Conservation (phyloP, 2,329 filamentous ascomycete species). For the Hypomyces perniciosus region DNA sequence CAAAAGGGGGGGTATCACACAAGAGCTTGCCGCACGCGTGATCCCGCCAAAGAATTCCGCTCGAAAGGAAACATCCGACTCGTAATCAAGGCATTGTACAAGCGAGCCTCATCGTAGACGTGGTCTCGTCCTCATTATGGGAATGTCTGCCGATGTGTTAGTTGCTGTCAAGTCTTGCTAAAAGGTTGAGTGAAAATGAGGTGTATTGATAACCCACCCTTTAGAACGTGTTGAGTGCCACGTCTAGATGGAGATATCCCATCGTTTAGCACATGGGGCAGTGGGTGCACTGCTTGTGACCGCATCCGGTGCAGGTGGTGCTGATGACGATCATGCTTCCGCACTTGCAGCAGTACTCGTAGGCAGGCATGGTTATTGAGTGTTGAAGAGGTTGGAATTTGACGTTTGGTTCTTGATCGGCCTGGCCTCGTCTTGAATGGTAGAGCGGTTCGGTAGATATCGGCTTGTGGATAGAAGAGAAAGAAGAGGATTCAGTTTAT, state of each 20-base stretch:
- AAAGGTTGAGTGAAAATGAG: neutral
- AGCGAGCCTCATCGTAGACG: neutral
- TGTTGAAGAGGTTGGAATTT: neutral
- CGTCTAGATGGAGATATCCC: neutral
- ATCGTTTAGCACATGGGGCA: conserved; percentile 33
- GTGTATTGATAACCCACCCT: neutral
- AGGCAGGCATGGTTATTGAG: conserved; percentile 35
- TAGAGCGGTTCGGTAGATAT: neutral
- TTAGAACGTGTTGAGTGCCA: neutral
- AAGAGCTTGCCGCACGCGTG: neutral
- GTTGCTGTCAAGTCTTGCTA: neutral
- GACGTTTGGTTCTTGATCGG: neutral
- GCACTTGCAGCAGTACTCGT: conserved; percentile 51
- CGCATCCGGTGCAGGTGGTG: conserved; percentile 45
- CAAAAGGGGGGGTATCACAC: conserved; percentile 6
- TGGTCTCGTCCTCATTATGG: neutral
- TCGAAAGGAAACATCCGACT: neutral
- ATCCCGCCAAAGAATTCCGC: neutral
- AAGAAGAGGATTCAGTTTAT: neutral
- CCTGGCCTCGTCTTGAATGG: too few species aligned
- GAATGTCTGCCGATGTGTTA: neutral
- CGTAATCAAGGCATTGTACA: neutral
- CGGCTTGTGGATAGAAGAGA: neutral
- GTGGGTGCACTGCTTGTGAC: conserved; percentile 44
- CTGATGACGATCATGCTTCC: conserved; percentile 52